Conservation (phyloP, 2,329 filamentous ascomycete species). For the Clarireedia monteithiana region DNA sequence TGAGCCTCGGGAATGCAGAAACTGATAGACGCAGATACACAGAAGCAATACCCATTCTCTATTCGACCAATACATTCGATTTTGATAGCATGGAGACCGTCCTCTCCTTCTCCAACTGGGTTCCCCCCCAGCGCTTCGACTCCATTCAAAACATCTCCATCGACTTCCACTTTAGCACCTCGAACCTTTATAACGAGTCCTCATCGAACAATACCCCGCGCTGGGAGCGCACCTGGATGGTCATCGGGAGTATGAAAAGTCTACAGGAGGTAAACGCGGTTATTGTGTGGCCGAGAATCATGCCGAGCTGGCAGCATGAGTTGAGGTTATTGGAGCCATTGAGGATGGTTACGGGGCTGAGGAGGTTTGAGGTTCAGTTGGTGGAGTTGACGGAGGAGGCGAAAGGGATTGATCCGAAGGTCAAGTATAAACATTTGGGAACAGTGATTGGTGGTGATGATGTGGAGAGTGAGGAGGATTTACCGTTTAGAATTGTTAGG, state of each 20-base stretch:
- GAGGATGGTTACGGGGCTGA: conserved; percentile 12
- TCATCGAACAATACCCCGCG: conserved; percentile 12
- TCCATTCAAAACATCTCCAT: conserved; percentile 14
- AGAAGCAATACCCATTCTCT: conserved; percentile 20
- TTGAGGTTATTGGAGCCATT: conserved; percentile 15
- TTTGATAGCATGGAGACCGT: conserved; percentile 20
- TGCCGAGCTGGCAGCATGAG: conserved; percentile 12
- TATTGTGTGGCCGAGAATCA: conserved; percentile 14
- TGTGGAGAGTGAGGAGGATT: conserved; percentile 1
- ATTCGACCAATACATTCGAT: conserved; percentile 21
- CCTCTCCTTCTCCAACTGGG: conserved; percentile 16
- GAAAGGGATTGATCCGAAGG: conserved; percentile 4
- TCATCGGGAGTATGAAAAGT: conserved; percentile 17
- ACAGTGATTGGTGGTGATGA: not conserved
- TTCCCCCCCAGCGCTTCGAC: conserved; percentile 20
- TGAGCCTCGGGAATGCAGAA: not conserved
- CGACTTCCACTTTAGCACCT: not conserved
- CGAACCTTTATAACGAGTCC: conserved; percentile 1
- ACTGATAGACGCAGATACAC: conserved; percentile 14
- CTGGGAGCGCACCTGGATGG: conserved; percentile 19
- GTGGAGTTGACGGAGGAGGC: conserved; percentile 6
- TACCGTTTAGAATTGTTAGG: conserved; percentile 9
- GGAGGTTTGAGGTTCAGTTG: conserved; percentile 13
- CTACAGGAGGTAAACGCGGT: conserved; percentile 9
- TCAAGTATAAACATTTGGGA: conserved; percentile 5